Evolutionary conservation across 2,329 filamentous ascomycete species (phyloP), one percentile per base, ranked within the genome.

Genomic region (Xylariaceae sp.): DNA sequence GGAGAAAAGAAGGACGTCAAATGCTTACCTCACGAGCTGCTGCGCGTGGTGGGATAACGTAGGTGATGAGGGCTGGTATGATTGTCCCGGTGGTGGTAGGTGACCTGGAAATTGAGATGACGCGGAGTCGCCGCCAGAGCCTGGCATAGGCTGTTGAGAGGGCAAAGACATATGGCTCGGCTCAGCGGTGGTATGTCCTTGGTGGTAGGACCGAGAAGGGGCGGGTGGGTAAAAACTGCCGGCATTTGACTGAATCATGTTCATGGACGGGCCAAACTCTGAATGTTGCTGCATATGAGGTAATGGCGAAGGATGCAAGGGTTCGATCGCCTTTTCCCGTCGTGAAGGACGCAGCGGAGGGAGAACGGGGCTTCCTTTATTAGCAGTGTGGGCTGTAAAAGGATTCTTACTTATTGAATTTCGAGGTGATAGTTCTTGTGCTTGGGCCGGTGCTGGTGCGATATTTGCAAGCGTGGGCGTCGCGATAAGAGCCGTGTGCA

Each of bases 401-500:
- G 71, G 69, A 17, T 66, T 69, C 6, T 70, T 60, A 18, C 56
- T 42, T n/a, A 59, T 36, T 13, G 61, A 45, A 13, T 52, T 33
- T 10, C 53, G 53, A 9, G 52, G 55, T 19, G 49, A 33, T 17
- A 44, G 45, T 22, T 67, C 66, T 46, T 57, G 47, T 28, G 51
- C 51, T 14, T 57, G 54, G 14, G 54, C 38, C 14, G 66, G 66
- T 6, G 63, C 60, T 13, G 66, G 66, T 11, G 66, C 63, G 45
- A 68, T 66, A 31, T 59, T 63, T 2, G 61, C 48, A 49, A 57
- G 66, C 1, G 65, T 40, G 16, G 64, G 56, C 7, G 63, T 45
- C 6, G 66, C 68, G 42, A 73, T 73, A 14, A 73, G 56, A 1
- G 71, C 69, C 3, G 71, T 73, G 45, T 70, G 66, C 7, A 73